Evolutionary conservation across 73 alveolate genomes (phyloP).

Genomic region (Paramecium bursaria): DNA sequence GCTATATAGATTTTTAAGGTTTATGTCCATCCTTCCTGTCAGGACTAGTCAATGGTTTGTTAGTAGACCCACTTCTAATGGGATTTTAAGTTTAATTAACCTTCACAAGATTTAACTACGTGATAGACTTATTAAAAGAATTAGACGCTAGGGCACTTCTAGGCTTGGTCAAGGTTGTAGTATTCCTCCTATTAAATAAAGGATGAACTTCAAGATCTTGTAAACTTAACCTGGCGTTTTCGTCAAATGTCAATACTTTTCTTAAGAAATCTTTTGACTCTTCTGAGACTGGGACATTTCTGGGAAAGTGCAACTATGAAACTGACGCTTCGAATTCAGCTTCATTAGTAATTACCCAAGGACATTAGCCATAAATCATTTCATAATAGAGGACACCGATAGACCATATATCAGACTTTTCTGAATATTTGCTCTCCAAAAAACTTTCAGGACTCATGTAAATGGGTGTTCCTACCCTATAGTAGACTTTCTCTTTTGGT

Average conservation of each 20-base stretch:
- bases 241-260: constrained; percentile 27
- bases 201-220: constrained; percentile 27
- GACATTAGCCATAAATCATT: constrained; percentile 57
- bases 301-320: constrained; percentile 24
- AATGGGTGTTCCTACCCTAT: constrained; percentile 68
- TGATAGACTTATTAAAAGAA: constrained; percentile 45
- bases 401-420: constrained; percentile 44
- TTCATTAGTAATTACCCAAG: constrained; percentile 50
- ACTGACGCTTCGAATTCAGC: constrained; percentile 42
- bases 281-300: constrained; percentile 35
- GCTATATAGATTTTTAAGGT: constrained; percentile 5
- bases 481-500: constrained; percentile 57
- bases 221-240: not conserved
- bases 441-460: constrained; percentile 69
- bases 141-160: constrained; percentile 16
- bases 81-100: not conserved
- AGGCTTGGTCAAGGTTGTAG: constrained; percentile 5
- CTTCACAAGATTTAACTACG: constrained; percentile 2
- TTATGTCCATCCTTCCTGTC: not conserved
- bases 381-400: constrained; percentile 37
- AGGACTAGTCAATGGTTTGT: no score
- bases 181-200: constrained; percentile 9
- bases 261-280: constrained; percentile 55
- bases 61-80: constrained; percentile 48
- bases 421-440: constrained; percentile 34